Evolutionary conservation across 139 green algal species (phyloP), one percentile per base, ranked within the genome.

Genomic region (Closterium sp.): DNA sequence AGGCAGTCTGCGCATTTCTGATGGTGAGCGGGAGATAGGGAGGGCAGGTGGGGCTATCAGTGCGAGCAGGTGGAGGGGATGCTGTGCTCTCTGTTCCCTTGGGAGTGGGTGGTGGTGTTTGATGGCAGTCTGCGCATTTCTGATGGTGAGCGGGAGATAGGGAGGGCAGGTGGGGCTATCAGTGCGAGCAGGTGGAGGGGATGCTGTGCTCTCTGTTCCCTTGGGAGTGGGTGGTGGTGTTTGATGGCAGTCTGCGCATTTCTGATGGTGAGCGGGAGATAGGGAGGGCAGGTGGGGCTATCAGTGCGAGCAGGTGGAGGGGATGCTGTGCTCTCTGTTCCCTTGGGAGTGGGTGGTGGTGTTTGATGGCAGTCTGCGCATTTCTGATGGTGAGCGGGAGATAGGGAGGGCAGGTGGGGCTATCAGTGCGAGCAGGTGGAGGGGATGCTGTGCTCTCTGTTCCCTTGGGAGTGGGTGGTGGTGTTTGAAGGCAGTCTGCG

Each of bases 171-270:
- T n/a, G n/a, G n/a, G n/a, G n/a, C n/a, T n/a, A n/a, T n/a, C n/a
- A n/a, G n/a, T n/a, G n/a, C n/a, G 42, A 62, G n/a, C n/a, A n/a
- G n/a, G n/a, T n/a, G n/a, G n/a, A n/a, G n/a, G n/a, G n/a, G n/a
- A n/a, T n/a, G n/a, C n/a, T n/a, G n/a, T n/a, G n/a, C n/a, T 84
- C 50, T 4, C 24, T 90, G 24, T 90, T 90, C 62, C 87, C 87
- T 4, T 28, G 24, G 4, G 87, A 90, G n/a, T 13, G 87, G 9
- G 87, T 90, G 87, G 87, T 90, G 87, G 62, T 90, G 9, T 90
- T 90, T 29, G 87, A 90, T 90, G 87, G 87, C 50, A 90, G 87
- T 5, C 87, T 90, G 24, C 28, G 34, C 27, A 90, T 90, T 32
- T 3, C 62, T 29, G 24, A 38, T 28, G 87, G 87, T 90, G 27